Percentiles rank a stretch among this genome's conserved stretches.
phyloP scores from a whole-genome alignment of 257 asterid species.

The Nicotiana otophora region DNA sequence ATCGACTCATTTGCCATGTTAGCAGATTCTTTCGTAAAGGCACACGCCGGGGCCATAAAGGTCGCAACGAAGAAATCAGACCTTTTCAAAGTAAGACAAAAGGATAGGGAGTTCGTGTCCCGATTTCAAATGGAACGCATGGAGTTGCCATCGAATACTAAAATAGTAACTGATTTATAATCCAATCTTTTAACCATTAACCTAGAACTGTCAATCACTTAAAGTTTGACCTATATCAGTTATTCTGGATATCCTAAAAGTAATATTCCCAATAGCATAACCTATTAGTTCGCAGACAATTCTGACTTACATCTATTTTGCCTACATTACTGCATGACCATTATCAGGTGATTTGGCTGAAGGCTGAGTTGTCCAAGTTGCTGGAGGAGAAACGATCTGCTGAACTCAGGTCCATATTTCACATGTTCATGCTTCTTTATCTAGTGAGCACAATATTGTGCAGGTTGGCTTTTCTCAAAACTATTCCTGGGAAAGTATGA shows the following conservation, averaged over 20 bases:
- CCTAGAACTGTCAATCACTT: no score
- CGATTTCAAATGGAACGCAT: no score
- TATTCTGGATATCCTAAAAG: neutral
- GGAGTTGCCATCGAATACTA: no score
- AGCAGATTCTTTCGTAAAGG: no score
- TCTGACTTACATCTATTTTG: neutral
- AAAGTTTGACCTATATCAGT: no score
- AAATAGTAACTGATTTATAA: no score
- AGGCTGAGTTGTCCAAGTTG: conserved; percentile 85
- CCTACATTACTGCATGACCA: neutral
- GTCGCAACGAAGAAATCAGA: no score
- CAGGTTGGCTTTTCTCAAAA: neutral
- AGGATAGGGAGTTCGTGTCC: no score
- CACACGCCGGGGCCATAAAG: no score
- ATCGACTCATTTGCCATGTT: no score
- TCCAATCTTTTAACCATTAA: no score
- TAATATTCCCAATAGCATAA: neutral
- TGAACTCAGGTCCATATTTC: conserved; percentile 64
- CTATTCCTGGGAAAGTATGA: neutral
- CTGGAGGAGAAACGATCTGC: conserved; percentile 85
- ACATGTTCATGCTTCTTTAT: neutral
- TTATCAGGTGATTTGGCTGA: conserved; percentile 77
- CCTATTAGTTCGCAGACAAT: neutral
- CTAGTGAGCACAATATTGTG: neutral
- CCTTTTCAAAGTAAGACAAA: no score